Percentiles rank a stretch among this genome's conserved stretches.
Conservation (phyloP, 2,329 filamentous ascomycete species). For the Cephalotrichum gorgonifer region DNA sequence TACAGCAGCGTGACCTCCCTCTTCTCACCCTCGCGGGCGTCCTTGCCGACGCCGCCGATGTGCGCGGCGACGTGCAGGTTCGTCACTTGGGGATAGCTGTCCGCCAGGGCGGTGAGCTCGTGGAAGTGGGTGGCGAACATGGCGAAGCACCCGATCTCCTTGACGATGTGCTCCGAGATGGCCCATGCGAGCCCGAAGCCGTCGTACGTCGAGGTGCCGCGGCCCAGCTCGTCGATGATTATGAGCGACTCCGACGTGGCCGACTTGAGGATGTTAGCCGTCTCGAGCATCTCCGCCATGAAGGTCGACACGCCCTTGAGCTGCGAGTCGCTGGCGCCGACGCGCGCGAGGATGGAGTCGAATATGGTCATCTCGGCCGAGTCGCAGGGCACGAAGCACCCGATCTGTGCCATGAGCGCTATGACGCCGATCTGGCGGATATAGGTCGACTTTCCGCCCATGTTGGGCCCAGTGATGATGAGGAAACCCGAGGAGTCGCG, state of each 20-base stretch:
- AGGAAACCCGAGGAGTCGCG: constrained; percentile 78
- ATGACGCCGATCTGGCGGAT: constrained; percentile 97
- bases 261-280: constrained; percentile 94
- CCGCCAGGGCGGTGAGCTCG: constrained; percentile 83
- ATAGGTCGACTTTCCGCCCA: constrained; percentile 98
- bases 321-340: constrained; percentile 91
- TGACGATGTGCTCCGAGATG: constrained; percentile 94
- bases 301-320: constrained; percentile 97
- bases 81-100: constrained; percentile 76
- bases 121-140: constrained; percentile 99
- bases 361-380: constrained; percentile 92
- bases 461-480: constrained; percentile 96
- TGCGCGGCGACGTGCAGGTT: constrained; percentile 96
- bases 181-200: constrained; percentile 99
- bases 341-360: constrained; percentile 90
- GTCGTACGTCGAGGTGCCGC: constrained; percentile 95
- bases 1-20: constrained; percentile 91
- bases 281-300: constrained; percentile 99
- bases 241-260: constrained; percentile 92
- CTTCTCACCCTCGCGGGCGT: constrained; percentile 23
- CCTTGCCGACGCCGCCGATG: constrained; percentile 49
- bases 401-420: constrained; percentile 92
- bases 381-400: constrained; percentile 88
- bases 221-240: constrained; percentile 95
- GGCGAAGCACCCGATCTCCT: constrained; percentile 86